Evolutionary conservation across 768 basidiomycete genomes (phyloP).

Genomic region (Kwoniella sp.): DNA sequence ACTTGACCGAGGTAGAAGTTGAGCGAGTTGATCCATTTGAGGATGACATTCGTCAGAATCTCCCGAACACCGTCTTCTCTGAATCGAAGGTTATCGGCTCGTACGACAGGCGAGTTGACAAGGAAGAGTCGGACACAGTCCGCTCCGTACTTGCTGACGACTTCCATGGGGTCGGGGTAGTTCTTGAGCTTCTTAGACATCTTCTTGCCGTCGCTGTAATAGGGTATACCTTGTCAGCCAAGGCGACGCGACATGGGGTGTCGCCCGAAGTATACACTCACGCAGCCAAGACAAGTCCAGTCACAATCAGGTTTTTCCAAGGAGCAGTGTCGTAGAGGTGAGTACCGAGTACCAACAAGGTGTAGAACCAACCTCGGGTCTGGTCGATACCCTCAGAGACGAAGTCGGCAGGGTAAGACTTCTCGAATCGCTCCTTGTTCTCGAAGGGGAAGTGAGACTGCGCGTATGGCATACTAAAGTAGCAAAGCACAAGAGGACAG

Average conservation of each 20-base stretch:
- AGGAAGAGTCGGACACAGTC: constrained; percentile 98
- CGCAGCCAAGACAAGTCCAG: constrained; percentile 93
- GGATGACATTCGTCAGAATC: constrained; percentile 90
- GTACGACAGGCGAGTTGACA: constrained; percentile 97
- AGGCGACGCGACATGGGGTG: not conserved
- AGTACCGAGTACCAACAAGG: constrained; percentile 90
- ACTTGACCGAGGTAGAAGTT: constrained; percentile 98
- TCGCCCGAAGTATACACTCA: constrained; percentile 58
- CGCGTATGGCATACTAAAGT: constrained; percentile 91
- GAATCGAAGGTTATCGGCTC: constrained; percentile 96
- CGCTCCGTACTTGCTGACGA: constrained; percentile 89
- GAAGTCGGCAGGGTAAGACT: constrained; percentile 90
- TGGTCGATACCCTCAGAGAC: constrained; percentile 98
- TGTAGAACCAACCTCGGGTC: constrained; percentile 99
- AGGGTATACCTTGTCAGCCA: constrained; percentile 1
- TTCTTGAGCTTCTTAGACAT: constrained; percentile 98
- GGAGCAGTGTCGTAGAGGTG: constrained; percentile 91
- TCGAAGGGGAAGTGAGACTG: constrained; percentile 98
- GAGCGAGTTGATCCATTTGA: constrained; percentile 98
- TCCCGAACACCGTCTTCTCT: constrained; percentile 97
- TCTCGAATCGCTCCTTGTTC: constrained; percentile 84
- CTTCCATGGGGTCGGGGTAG: constrained; percentile 90
- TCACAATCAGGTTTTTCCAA: constrained; percentile 97
- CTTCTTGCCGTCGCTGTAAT: constrained; percentile 87
- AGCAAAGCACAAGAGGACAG: not conserved